A percentile compares a stretch with the other conserved stretches of the same genome.
phyloP scores from a whole-genome alignment of 345 rosid genomes.

The Erodium maritimum region DNA sequence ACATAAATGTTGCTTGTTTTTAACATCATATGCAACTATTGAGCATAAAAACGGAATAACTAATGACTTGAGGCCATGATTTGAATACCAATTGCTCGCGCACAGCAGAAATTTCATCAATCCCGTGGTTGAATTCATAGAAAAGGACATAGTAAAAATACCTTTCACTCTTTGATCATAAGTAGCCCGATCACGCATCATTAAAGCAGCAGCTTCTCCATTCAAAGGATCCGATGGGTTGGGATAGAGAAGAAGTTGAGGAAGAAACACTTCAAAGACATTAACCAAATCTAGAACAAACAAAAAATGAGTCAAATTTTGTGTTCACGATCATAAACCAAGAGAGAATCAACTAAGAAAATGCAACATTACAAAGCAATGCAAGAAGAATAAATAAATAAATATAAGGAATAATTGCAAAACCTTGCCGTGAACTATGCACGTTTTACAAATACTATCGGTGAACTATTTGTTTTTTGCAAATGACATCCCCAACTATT shows the following conservation, averaged over 20 bases:
- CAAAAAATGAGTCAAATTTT: slow-evolving; percentile 1
- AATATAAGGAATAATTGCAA: no score
- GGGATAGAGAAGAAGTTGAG: slow-evolving; percentile 95
- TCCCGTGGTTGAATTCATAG: no score
- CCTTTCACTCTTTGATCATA: slow-evolving; percentile 90
- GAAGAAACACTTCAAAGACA: slow-evolving; percentile 93
- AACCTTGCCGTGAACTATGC: no score
- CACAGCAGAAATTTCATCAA: neutral
- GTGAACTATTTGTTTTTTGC: no score
- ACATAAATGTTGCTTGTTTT: no score
- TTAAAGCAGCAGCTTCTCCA: slow-evolving; percentile 91
- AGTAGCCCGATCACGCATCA: slow-evolving; percentile 81
- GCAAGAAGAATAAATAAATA: slow-evolving; percentile 1
- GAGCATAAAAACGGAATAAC: neutral
- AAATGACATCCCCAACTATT: no score
- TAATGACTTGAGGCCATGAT: neutral
- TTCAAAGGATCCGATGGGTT: slow-evolving; percentile 94
- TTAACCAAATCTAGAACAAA: slow-evolving; percentile 71
- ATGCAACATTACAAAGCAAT: no score
- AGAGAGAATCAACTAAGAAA: slow-evolving; percentile 4
- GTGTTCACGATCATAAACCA: neutral
- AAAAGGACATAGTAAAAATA: no score
- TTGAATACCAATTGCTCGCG: neutral
- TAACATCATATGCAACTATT: no score
- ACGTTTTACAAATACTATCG: no score